Base-by-base conservation (phyloP, 1,284 basidiomycete species). In the Moniliophthora roreri region DNA sequence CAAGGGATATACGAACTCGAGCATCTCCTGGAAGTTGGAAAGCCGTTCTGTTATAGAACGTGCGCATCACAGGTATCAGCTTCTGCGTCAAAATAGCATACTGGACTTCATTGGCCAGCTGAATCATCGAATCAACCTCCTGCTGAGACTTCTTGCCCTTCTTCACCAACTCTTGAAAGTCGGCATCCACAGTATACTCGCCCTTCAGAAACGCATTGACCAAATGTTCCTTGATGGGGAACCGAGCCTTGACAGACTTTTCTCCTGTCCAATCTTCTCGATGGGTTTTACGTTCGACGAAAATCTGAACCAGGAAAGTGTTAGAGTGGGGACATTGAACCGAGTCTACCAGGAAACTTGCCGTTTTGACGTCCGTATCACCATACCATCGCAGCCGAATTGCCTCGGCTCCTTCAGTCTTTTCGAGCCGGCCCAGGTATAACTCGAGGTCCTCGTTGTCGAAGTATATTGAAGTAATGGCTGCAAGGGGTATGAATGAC, bases 231-330 rank as follows among this genome's bases (percentile, higher is more conserved):
- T 97, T 96, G 72, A 99, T 90, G 1, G 94, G 89, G 76, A 99
- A 98, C 7, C 96, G 93, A 26, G 96, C 93, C 73, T 99, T 99
- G 68, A 99, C 96, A 15, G 93, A 96, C 74, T 98, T 99, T 72
- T 99, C 96, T 32, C 96, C 96, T 0, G 97, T 99, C 96, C 97
- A 99, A 69, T 99, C 96, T 73, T 99, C 96, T 50, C 95, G 84
- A 68, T 99, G 96, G 0, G 97, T 99, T 74, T 99, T 99, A 55
- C 97, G 92, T 77, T 99, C 96, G 41, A 99, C 94, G 64, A 98
- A 99, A 58, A 99, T 95, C 87, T 93, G 64, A 16, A 40, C 21
- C 36, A 13, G 51, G 10, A 18, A 26, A 28, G 55, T 2, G 48
- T 58, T 7, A 35, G 21, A 34, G 23, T 34, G 46, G 44, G 11